A percentile compares a stretch with the other conserved stretches of the same genome.
phyloP scores from a whole-genome alignment of 257 asterid genomes.

The Salvia miltiorrhiza region DNA sequence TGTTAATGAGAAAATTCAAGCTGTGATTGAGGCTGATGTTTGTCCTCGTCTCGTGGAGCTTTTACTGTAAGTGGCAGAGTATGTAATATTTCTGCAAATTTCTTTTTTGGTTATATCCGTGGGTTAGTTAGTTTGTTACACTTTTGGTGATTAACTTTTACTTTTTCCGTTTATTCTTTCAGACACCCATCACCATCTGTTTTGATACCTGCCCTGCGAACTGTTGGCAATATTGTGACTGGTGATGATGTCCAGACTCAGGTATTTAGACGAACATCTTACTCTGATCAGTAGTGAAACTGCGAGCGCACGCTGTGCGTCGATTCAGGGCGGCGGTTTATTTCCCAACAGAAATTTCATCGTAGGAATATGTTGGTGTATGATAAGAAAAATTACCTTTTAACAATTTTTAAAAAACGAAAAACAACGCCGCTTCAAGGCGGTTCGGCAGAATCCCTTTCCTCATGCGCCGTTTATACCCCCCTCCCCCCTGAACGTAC shows the following conservation, averaged over 20 bases:
- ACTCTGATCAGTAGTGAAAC: background rate
- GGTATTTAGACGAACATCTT: slow-evolving; percentile 26
- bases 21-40: slow-evolving; percentile 55
- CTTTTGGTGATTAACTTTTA: background rate
- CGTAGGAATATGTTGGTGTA: background rate
- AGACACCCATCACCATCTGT: slow-evolving; percentile 55
- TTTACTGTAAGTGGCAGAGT: slow-evolving; percentile 34
- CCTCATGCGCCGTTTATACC: too few relatives aligned
- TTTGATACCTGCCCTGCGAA: slow-evolving; percentile 49
- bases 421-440: too few relatives aligned
- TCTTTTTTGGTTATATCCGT: background rate
- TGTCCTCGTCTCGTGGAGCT: slow-evolving; percentile 62
- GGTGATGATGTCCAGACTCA: slow-evolving; percentile 55
- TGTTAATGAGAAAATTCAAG: slow-evolving; percentile 56
- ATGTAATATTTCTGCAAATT: background rate
- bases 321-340: too few relatives aligned
- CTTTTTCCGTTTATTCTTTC: background rate
- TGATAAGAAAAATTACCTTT: background rate
- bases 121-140: background rate
- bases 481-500: too few relatives aligned
- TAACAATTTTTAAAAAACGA: too few relatives aligned
- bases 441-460: too few relatives aligned
- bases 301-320: too few relatives aligned
- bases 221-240: slow-evolving; percentile 52
- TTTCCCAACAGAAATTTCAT: background rate